phyloP scores from a whole-genome alignment of 495 filamentous ascomycete species.

The Hypoxylon fuscum region DNA sequence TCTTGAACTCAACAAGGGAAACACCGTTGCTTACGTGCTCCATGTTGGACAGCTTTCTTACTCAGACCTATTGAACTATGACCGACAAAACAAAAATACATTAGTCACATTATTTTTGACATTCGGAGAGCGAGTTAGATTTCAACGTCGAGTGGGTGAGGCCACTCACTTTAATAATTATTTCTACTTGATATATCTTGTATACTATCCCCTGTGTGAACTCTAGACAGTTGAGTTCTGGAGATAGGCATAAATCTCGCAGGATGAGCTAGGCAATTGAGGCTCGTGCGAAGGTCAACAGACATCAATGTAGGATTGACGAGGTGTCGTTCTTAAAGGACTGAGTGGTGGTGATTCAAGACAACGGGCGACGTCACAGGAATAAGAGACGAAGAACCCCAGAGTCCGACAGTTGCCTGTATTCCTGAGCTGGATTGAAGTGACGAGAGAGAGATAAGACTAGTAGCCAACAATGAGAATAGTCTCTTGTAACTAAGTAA shows the following conservation, averaged over 20 bases:
- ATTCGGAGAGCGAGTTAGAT: background rate
- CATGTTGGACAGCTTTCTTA: constrained; percentile 45
- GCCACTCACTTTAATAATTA: constrained; percentile 45
- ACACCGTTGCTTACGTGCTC: constrained; percentile 51
- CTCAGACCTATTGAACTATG: constrained; percentile 31
- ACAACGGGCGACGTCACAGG: constrained; percentile 36
- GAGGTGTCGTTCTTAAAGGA: constrained; percentile 37
- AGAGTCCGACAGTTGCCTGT: constrained; percentile 14
- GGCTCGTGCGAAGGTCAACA: constrained; percentile 74
- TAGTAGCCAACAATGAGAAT: constrained; percentile 15
- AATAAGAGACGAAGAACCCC: constrained; percentile 18
- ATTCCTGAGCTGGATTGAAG: constrained; percentile 20
- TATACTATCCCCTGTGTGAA: constrained; percentile 74
- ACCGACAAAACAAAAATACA: background rate
- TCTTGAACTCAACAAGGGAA: constrained; percentile 53
- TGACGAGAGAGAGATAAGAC: constrained; percentile 9
- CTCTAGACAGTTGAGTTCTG: constrained; percentile 75
- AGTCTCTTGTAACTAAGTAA: constrained; percentile 25
- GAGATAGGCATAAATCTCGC: constrained; percentile 76
- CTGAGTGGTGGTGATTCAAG: constrained; percentile 23
- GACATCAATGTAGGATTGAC: constrained; percentile 72
- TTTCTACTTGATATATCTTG: constrained; percentile 59
- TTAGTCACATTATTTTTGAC: constrained; percentile 24
- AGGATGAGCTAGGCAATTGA: constrained; percentile 73
- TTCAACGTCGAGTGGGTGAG: constrained; percentile 3